These are phyloP conservation scores for Nadsonia starkeyi-henricii DNA, from an alignment of 1,139 yeast genomes.

Conservation along the genomic window DNA sequence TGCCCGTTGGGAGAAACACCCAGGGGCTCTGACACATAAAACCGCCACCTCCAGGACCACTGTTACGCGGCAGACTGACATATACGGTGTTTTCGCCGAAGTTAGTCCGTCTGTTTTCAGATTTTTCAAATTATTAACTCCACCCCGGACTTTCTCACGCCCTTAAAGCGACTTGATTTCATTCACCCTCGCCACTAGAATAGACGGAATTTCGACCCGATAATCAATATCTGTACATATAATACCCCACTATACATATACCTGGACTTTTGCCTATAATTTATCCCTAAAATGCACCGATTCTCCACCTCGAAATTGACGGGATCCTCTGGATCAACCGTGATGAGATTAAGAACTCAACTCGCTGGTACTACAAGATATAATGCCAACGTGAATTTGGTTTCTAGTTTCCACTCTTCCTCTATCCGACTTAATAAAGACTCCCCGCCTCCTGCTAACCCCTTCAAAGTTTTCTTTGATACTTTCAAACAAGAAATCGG, in stretches of 20 bases:
- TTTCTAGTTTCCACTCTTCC: background rate
- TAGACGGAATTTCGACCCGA: too few species aligned
- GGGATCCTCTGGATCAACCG: background rate
- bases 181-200: too few species aligned
- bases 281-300: background rate
- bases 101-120: background rate
- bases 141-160: too few species aligned
- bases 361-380: background rate
- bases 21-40: too few species aligned
- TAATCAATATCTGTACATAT: background rate
- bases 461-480: conserved; percentile 83
- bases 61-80: background rate
- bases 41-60: background rate
- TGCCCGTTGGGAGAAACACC: too few species aligned
- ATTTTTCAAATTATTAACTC: background rate
- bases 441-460: conserved; percentile 30
- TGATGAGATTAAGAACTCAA: background rate
- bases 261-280: background rate
- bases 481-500: conserved; percentile 87
- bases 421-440: background rate
- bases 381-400: background rate
- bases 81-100: background rate
- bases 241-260: background rate
- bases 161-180: too few species aligned
- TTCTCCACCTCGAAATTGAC: background rate